Conservation (phyloP, 306 rosid species). For the Prinsepia uniflora region DNA sequence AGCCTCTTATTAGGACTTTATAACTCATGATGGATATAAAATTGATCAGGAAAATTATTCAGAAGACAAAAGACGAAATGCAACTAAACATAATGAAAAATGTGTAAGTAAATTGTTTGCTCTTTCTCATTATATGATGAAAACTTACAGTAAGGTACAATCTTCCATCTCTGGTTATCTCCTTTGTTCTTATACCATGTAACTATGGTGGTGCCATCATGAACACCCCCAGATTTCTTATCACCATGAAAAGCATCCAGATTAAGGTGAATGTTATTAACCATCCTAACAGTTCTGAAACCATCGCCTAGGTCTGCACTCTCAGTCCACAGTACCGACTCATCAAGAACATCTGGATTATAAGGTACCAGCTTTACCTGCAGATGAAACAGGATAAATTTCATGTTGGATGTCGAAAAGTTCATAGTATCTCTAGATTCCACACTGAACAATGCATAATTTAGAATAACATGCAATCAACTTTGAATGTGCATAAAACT, state of each 20-base stretch:
- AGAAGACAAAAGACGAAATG: not conserved
- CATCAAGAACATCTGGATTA: slow-evolving; percentile 56
- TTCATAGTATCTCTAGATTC: not conserved
- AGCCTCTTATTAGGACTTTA: not conserved
- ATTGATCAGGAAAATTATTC: slow-evolving; percentile 3
- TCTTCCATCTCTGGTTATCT: slow-evolving; percentile 81
- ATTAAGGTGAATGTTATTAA: slow-evolving; percentile 63
- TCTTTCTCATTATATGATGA: not conserved
- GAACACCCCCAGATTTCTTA: slow-evolving; percentile 75
- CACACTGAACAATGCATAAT: not conserved
- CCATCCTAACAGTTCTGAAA: slow-evolving; percentile 70
- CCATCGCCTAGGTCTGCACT: slow-evolving; percentile 67
- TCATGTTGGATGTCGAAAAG: not conserved
- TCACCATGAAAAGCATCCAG: slow-evolving; percentile 85
- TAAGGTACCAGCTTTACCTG: slow-evolving; percentile 64
- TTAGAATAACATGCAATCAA: not conserved
- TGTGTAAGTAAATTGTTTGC: not conserved
- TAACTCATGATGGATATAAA: not conserved
- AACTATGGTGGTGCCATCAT: slow-evolving; percentile 66
- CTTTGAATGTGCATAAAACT: not conserved
- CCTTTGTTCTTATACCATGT: slow-evolving; percentile 79
- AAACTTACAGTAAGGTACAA: slow-evolving; percentile 64
- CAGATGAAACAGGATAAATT: slow-evolving; percentile 18
- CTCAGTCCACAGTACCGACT: slow-evolving; percentile 75
- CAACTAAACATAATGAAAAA: not conserved